Evolutionary conservation across 192 early-diverging fungal species (phyloP), one percentile per base, ranked within the genome.

Genomic region (Backusella tuberculispora): DNA sequence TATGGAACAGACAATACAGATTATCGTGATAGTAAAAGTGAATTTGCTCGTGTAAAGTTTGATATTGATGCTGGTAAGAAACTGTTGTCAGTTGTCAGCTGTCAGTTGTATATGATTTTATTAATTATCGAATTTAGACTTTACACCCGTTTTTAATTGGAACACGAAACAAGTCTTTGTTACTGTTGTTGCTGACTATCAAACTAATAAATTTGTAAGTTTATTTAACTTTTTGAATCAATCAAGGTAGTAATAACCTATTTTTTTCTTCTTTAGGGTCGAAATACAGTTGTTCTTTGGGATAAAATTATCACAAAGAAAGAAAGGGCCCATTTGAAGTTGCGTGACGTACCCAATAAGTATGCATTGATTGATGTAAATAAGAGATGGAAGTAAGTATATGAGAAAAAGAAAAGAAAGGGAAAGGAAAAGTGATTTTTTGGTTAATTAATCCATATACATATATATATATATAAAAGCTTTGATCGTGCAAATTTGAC

Each of bases 101-200:
- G 1, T 13, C 4, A 63, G 3, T n/a, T 8, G 71, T 71, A 7
- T 56, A 10, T 64, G 7, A 17, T 42, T 14, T 38, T 72, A 15
- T 43, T 19, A 12, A 2, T 65, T 50, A 46, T 34, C n/a, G 6
- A 65, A n/a, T 29, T 63, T 79, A 93, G 95, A 97, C 81, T 88
- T 95, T 6, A 84, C 88, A 21, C 84, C 86, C 12, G 80, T 93
- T 29, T 97, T 95, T 80, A 90, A 95, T 74, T 97, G 94, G 94
- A 97, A 97, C 74, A 94, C 94, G 41, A 97, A 97, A 77, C 92
- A 94, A 80, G 76, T 97, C 34, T 95, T 95, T 86, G 87, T 95
- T 45, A 88, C 86, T 48, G 82, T 92, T 21, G 88, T 94, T 8
- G 92, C 87, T 10, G 93, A 97, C 74, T 97, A 93, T 78, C 80